Conservation (phyloP, 2,329 filamentous ascomycete species). For the Fusarium hainanense region DNA sequence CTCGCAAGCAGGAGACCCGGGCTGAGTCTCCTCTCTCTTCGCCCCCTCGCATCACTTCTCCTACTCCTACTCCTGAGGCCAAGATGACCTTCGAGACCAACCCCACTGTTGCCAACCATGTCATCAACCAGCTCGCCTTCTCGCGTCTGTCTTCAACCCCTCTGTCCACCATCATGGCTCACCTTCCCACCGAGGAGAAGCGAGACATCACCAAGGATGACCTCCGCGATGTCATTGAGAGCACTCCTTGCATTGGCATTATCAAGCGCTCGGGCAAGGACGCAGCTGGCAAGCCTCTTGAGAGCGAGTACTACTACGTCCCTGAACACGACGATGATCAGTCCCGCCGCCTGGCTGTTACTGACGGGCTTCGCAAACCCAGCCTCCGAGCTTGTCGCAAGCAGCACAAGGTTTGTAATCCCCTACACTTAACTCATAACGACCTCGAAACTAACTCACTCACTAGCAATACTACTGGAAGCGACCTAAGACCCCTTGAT, state of each 20-base stretch:
- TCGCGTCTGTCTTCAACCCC: slow-evolving; percentile 93
- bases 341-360: slow-evolving; percentile 82
- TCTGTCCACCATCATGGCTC: slow-evolving; percentile 86
- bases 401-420: slow-evolving; percentile 86
- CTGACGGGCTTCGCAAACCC: slow-evolving; percentile 87
- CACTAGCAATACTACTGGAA: slow-evolving; percentile 77
- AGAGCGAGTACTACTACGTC: slow-evolving; percentile 98
- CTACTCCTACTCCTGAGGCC: slow-evolving; percentile 38
- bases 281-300: slow-evolving; percentile 89
- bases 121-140: slow-evolving; percentile 94
- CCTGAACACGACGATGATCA: slow-evolving; percentile 86
- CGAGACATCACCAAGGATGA: slow-evolving; percentile 69
- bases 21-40: slow-evolving; percentile 46
- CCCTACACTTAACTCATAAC: not conserved
- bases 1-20: slow-evolving; percentile 38
- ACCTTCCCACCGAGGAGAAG: slow-evolving; percentile 78
- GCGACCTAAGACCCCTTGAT: slow-evolving; percentile 68
- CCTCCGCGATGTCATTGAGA: slow-evolving; percentile 78
- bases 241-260: slow-evolving; percentile 83
- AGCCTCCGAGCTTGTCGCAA: slow-evolving; percentile 91
- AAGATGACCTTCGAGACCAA: slow-evolving; percentile 52
- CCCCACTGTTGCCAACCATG: slow-evolving; percentile 77
- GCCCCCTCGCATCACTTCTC: slow-evolving; percentile 37
- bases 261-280: slow-evolving; percentile 94
- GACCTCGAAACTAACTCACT: slow-evolving; percentile 29